These are phyloP conservation scores for Ascochyta viciae-villosae DNA, from an alignment of 2,329 filamentous ascomycete genomes.

Conservation along the genomic window DNA sequence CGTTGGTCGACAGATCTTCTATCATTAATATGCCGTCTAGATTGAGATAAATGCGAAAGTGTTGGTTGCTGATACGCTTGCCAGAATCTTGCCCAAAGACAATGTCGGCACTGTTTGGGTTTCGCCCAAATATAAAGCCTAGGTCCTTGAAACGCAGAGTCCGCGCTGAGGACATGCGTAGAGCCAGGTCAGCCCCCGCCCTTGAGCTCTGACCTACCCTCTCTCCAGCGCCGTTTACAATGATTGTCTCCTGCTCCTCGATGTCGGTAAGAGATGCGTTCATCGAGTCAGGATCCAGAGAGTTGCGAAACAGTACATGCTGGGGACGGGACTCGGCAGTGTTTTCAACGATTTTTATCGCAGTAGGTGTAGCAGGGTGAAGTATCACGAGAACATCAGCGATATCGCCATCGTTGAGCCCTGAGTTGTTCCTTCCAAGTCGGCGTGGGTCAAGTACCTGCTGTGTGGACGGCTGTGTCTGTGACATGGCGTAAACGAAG, in stretches of 20 bases:
- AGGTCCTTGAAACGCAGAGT: conserved; percentile 68
- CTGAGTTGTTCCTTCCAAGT: conserved; percentile 79
- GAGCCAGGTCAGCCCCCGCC: conserved; percentile 68
- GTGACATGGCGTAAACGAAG: conserved; percentile 17
- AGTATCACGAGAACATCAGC: conserved; percentile 90
- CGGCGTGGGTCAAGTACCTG: conserved; percentile 81
- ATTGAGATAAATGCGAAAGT: conserved; percentile 94
- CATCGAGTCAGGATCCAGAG: conserved; percentile 49
- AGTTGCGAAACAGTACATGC: conserved; percentile 62
- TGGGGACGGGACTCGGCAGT: conserved; percentile 62
- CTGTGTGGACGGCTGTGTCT: conserved; percentile 74
- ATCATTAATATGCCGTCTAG: conserved; percentile 87
- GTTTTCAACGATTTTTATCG: conserved; percentile 72
- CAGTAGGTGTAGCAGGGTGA: conserved; percentile 76
- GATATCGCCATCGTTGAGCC: conserved; percentile 81
- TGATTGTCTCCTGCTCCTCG: conserved; percentile 56
- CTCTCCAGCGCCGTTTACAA: conserved; percentile 52
- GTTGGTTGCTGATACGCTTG: conserved; percentile 87
- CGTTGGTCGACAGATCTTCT: conserved; percentile 94
- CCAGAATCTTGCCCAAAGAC: conserved; percentile 68
- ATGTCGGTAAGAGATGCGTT: conserved; percentile 46
- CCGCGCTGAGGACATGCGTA: conserved; percentile 74
- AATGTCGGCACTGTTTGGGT: conserved; percentile 73
- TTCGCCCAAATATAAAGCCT: conserved; percentile 89
- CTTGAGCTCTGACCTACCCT: conserved; percentile 26